Percentiles rank a stretch among this genome's conserved stretches.
Evolutionary conservation across 2,329 filamentous ascomycete genomes (phyloP).

Genomic region (Xylaria sp.): DNA sequence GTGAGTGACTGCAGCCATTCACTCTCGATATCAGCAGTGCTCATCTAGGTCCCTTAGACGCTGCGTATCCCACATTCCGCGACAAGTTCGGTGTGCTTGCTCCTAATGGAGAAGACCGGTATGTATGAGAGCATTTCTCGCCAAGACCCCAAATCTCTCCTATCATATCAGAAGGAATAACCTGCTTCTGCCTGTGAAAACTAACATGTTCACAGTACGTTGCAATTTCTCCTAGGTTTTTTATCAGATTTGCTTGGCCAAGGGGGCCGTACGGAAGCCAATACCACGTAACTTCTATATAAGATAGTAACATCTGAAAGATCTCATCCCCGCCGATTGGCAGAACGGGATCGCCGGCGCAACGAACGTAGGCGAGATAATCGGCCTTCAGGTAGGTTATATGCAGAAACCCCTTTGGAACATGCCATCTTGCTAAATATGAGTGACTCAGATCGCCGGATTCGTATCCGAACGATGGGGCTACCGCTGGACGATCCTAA

Average conservation of each 20-base stretch:
- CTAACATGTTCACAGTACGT: neutral
- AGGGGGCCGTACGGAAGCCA: neutral
- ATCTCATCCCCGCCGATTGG: slow-evolving; percentile 49
- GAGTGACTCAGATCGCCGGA: slow-evolving; percentile 41
- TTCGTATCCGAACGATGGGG: slow-evolving; percentile 45
- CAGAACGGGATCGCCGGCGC: slow-evolving; percentile 51
- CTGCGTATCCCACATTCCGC: slow-evolving; percentile 42
- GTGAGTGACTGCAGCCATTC: slow-evolving; percentile 22
- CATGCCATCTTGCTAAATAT: neutral
- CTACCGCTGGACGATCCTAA: slow-evolving; percentile 46
- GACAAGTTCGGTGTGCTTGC: slow-evolving; percentile 38
- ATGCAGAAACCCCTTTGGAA: neutral
- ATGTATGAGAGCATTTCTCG: neutral
- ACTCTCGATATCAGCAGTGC: neutral
- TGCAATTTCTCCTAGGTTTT: neutral
- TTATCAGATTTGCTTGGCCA: neutral
- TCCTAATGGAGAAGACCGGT: slow-evolving; percentile 41
- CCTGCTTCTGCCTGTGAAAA: neutral
- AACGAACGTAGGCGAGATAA: slow-evolving; percentile 48
- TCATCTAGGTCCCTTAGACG: slow-evolving; percentile 32
- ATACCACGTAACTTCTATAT: neutral
- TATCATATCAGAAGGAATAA: neutral
- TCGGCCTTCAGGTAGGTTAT: slow-evolving; percentile 44
- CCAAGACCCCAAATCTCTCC: neutral
- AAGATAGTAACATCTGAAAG: slow-evolving; percentile 21